phyloP scores from a whole-genome alignment of 2,329 filamentous ascomycete genomes.

The Fusarium tanahbumbuense region DNA sequence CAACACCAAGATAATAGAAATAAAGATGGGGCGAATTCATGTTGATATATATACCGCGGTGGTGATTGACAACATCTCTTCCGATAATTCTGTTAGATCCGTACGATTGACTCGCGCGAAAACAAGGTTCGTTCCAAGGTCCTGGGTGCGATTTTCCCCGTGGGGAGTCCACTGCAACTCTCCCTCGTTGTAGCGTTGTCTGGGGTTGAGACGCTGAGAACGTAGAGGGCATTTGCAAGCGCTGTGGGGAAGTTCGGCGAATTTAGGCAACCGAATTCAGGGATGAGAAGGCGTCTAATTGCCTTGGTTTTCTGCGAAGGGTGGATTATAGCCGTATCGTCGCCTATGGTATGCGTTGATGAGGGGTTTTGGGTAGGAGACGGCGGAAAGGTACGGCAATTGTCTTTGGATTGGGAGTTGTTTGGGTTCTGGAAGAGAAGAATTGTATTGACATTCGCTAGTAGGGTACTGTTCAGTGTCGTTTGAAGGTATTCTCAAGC shows the following conservation, averaged over 20 bases:
- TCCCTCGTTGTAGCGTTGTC: slow-evolving; percentile 3
- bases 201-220: slow-evolving; percentile 7
- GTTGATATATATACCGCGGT: slow-evolving; percentile 37
- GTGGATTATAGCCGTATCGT: background rate
- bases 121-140: slow-evolving; percentile 35
- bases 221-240: slow-evolving; percentile 18
- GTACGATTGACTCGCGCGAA: slow-evolving; percentile 25
- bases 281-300: background rate
- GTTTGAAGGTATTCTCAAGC: background rate
- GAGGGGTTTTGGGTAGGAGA: background rate
- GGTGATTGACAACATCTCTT: background rate
- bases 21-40: slow-evolving; percentile 18
- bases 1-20: background rate
- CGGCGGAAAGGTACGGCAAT: background rate
- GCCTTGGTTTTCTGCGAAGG: background rate
- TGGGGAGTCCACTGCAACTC: slow-evolving; percentile 15
- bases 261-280: slow-evolving; percentile 22
- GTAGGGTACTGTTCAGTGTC: background rate
- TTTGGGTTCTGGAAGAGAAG: background rate
- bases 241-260: background rate
- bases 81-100: background rate
- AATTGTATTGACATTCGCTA: background rate
- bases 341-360: background rate
- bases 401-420: background rate
- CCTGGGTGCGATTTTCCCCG: slow-evolving; percentile 19